Conservation (phyloP, 2,329 filamentous ascomycete genomes). For the Penicillium sp. region DNA sequence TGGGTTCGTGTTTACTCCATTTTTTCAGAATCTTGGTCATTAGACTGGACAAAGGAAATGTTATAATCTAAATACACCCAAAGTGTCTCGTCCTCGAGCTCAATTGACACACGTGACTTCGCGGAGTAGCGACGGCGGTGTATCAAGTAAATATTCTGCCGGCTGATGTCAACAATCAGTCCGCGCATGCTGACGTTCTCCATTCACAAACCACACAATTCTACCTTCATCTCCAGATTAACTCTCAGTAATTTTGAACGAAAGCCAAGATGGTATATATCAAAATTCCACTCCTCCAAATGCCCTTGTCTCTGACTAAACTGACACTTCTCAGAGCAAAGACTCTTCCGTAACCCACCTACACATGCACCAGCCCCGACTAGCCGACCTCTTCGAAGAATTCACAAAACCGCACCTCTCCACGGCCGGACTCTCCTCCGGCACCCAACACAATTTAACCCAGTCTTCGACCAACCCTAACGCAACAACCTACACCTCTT, state of each 20-base stretch:
- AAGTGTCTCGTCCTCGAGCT: neutral
- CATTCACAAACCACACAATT: neutral
- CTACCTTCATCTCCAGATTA: neutral
- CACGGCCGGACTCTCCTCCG: conserved; percentile 11
- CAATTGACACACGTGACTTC: neutral
- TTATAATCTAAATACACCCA: neutral
- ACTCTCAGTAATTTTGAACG: too few relatives aligned
- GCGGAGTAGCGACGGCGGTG: conserved; percentile 5
- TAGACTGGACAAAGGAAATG: neutral
- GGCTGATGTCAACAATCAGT: conserved; percentile 13
- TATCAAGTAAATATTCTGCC: conserved; percentile 7
- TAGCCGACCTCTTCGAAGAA: conserved; percentile 56
- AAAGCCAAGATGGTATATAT: conserved; percentile 30
- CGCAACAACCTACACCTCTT: conserved; percentile 35
- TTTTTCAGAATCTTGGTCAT: neutral
- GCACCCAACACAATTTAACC: conserved; percentile 14
- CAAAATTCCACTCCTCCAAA: neutral
- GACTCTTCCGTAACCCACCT: conserved; percentile 54
- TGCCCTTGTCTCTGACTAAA: conserved; percentile 12
- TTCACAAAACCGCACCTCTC: conserved; percentile 52
- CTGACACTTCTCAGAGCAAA: conserved; percentile 46
- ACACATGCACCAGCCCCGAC: conserved; percentile 53
- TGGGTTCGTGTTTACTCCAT: neutral
- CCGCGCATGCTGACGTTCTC: neutral
- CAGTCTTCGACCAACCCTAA: conserved; percentile 24